Base-by-base conservation (phyloP, 208 protist species). In the Leptomonas seymouri region DNA sequence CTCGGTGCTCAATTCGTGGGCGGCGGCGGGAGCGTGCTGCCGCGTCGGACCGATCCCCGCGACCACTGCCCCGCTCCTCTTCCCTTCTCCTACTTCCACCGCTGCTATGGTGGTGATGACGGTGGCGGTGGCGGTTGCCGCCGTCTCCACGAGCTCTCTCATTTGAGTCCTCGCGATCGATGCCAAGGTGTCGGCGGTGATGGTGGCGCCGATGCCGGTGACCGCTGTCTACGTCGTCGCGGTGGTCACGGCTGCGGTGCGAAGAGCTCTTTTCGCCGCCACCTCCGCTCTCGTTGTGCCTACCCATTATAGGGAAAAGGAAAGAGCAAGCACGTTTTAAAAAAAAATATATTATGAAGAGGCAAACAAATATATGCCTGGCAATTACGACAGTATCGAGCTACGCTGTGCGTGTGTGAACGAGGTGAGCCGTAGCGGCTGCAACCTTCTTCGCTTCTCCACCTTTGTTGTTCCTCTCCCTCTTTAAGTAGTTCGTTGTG, bases 201-300 rank as follows among this genome's bases (percentile, higher is more conserved):
- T n/a, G 53, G 56, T 56, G 57, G 30, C 51, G 41, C 18, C 14
- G 58, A 18, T 30, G 55, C 23, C 31, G 42, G 25, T n/a, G 56
- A 25, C 31, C 28, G 42, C 28, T 39, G 25, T 49, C 20, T 15
- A 46, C 44, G 31, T 51, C 44, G 58, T 51, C 58, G 58, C 44
- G 44, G 18, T 55, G 61, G 23, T 45, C 25, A 36, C 63, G 34
- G 20, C 64, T 39, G 50, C 70, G 61, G 54, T 63, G 61, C 44
- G 36, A 27, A 11, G 28, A 20, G 11, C 46, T 57, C 7, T 41
- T 34, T 11, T 23, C 53, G 27, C 25, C 70, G 11, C 50, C 54
- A 3, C 39, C n/a, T 18, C 64, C 36, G 44, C 64, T 67, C 25
- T 77, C 71, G 46, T 41, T 67, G 31, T 44, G 55, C 16, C 36